A percentile compares a stretch with the other conserved stretches of the same genome.
These are phyloP conservation scores for Cryptococcus sp. DNA, from an alignment of 1,284 basidiomycete species.

Conservation along the genomic window DNA sequence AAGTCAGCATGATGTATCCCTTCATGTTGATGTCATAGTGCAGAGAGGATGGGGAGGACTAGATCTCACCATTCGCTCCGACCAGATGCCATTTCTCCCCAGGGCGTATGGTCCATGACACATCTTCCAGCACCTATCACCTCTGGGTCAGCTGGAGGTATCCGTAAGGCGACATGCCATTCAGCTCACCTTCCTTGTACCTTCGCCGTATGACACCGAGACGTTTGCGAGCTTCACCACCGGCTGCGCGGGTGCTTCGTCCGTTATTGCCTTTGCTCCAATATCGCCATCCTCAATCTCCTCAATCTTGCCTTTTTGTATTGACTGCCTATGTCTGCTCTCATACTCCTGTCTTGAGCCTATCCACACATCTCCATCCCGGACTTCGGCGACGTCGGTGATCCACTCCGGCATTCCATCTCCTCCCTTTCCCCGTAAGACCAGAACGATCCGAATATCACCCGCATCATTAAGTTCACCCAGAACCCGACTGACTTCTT, in stretches of 20 bases:
- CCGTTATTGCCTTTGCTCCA: conserved; percentile 46
- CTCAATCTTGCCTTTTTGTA: conserved; percentile 56
- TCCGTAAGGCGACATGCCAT: conserved; percentile 8
- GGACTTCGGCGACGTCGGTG: conserved; percentile 67
- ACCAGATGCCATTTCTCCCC: conserved; percentile 86
- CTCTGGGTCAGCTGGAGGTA: background rate
- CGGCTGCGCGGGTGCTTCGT: conserved; percentile 52
- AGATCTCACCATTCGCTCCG: conserved; percentile 73
- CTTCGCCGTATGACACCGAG: conserved; percentile 70
- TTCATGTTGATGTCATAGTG: background rate
- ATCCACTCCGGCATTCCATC: conserved; percentile 83
- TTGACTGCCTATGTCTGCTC: conserved; percentile 9
- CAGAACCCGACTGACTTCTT: conserved; percentile 40
- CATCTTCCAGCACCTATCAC: conserved; percentile 67
- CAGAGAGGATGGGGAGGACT: background rate
- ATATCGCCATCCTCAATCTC: conserved; percentile 52
- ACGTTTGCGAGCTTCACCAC: conserved; percentile 68
- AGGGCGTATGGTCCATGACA: conserved; percentile 75
- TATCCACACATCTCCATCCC: conserved; percentile 57
- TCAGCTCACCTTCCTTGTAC: conserved; percentile 53
- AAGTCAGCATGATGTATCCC: background rate
- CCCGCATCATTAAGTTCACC: conserved; percentile 44
- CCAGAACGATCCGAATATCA: conserved; percentile 65
- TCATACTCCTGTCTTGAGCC: conserved; percentile 58
- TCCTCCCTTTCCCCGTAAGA: conserved; percentile 67